These are phyloP conservation scores for Gyromitra esculenta DNA, from an alignment of 2,329 filamentous ascomycete species.

Conservation along the genomic window DNA sequence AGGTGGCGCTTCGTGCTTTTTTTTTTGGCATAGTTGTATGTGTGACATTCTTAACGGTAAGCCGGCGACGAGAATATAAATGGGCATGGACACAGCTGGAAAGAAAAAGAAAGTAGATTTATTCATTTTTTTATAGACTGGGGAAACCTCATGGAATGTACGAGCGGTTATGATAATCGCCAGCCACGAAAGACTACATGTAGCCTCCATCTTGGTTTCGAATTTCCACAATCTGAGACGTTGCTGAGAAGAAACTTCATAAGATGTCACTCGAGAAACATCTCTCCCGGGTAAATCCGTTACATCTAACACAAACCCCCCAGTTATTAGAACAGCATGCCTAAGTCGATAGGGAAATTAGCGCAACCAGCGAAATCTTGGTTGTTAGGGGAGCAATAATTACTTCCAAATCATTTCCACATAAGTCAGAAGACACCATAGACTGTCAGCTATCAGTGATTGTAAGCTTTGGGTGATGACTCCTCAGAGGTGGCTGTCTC, in stretches of 20 bases:
- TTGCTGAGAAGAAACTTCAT: background rate
- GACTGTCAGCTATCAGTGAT: background rate
- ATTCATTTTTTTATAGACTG: too few relatives aligned
- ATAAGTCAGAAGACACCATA: background rate
- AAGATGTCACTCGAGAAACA: background rate
- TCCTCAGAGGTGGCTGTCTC: too few relatives aligned
- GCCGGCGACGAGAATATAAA: slow-evolving; percentile 28
- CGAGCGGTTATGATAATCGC: too few relatives aligned
- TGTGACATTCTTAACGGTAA: slow-evolving; percentile 40
- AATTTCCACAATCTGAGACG: background rate
- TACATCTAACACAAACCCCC: too few relatives aligned
- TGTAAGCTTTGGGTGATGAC: too few relatives aligned
- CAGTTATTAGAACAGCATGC: background rate
- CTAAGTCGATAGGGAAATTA: background rate
- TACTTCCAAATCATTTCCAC: background rate
- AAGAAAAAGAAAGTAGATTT: background rate
- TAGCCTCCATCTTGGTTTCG: background rate
- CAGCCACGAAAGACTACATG: background rate
- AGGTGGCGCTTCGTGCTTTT: slow-evolving; percentile 29
- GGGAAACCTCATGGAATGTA: background rate
- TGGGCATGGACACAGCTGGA: background rate
- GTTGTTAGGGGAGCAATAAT: background rate
- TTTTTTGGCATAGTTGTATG: slow-evolving; percentile 35
- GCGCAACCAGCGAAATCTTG: background rate
- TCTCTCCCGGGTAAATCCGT: background rate